A percentile compares a stretch with the other conserved stretches of the same genome.
Evolutionary conservation across 2,329 filamentous ascomycete genomes (phyloP).

Genomic region (Penicillium psychrosexuale): DNA sequence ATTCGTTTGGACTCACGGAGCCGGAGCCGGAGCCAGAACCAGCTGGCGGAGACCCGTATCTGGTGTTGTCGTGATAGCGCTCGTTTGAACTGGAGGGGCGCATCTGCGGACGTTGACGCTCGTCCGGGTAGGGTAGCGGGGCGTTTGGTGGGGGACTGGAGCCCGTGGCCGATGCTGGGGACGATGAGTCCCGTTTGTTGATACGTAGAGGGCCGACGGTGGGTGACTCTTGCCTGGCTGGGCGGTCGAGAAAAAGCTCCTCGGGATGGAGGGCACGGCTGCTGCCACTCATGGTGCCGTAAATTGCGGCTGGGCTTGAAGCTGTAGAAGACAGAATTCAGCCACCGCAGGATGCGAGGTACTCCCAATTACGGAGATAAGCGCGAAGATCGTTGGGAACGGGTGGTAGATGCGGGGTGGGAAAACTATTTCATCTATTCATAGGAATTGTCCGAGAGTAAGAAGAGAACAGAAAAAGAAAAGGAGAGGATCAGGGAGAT

Average conservation of each 20-base stretch:
- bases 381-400: constrained; percentile 11
- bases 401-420: constrained; percentile 1
- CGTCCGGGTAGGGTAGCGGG: constrained; percentile 69
- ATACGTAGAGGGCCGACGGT: constrained; percentile 82
- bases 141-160: constrained; percentile 47
- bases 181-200: constrained; percentile 70
- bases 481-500: not conserved
- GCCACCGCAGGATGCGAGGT: constrained; percentile 8
- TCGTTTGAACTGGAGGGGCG: constrained; percentile 31
- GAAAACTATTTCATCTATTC: constrained; percentile 3
- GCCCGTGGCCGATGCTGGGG: constrained; percentile 42
- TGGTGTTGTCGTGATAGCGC: constrained; percentile 25
- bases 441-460: not conserved
- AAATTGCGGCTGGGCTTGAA: not conserved
- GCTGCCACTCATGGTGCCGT: constrained; percentile 41
- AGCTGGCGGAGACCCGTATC: constrained; percentile 30
- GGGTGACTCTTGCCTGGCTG: constrained; percentile 51
- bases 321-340: constrained; percentile 6
- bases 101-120: constrained; percentile 46
- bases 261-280: constrained; percentile 66
- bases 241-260: constrained; percentile 66
- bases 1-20: constrained; percentile 33
- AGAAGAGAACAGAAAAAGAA: not conserved
- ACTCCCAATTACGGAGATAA: constrained; percentile 15
- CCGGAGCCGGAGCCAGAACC: constrained; percentile 28